Conservation (phyloP, 2,329 filamentous ascomycete genomes). For the Venturiaceae sp. region DNA sequence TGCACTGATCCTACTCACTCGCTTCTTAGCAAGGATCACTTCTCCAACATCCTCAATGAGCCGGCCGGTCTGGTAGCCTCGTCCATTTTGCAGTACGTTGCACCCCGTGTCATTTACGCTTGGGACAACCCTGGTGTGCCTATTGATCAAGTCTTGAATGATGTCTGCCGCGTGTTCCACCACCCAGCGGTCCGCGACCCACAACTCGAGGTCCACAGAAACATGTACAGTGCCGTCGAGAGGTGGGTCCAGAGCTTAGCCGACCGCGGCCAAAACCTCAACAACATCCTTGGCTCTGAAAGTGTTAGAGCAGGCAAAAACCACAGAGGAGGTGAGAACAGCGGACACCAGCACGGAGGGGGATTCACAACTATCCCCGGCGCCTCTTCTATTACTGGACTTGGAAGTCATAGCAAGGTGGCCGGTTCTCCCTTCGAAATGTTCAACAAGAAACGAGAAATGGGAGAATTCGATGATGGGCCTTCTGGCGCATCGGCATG, state of each 20-base stretch:
- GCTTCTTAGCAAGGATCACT: conserved; percentile 43
- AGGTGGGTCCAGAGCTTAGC: conserved; percentile 66
- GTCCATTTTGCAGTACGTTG: conserved; percentile 69
- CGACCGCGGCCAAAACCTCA: conserved; percentile 56
- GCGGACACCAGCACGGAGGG: conserved; percentile 5
- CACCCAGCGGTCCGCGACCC: conserved; percentile 77
- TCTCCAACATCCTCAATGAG: conserved; percentile 39
- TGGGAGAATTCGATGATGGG: conserved; percentile 5
- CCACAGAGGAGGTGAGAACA: conserved; percentile 40
- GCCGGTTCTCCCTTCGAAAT: conserved; percentile 9
- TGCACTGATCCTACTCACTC: conserved; percentile 41
- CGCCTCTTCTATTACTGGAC: conserved; percentile 1
- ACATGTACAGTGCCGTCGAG: conserved; percentile 82
- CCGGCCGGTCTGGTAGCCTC: conserved; percentile 39
- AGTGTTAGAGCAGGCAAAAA: conserved; percentile 79
- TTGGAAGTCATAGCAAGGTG: conserved; percentile 8
- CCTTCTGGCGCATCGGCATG: conserved; percentile 5
- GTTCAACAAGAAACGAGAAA: conserved; percentile 9
- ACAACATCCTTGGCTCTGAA: conserved; percentile 69
- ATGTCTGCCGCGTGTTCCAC: conserved; percentile 77
- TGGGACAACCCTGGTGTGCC: conserved; percentile 84
- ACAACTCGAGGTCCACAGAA: conserved; percentile 66
- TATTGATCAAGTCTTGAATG: conserved; percentile 72
- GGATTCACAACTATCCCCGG: conserved; percentile 6
- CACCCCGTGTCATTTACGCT: conserved; percentile 80